Conservation (phyloP, 371 early-diverging fungal genomes). For the Mucor irregularis region DNA sequence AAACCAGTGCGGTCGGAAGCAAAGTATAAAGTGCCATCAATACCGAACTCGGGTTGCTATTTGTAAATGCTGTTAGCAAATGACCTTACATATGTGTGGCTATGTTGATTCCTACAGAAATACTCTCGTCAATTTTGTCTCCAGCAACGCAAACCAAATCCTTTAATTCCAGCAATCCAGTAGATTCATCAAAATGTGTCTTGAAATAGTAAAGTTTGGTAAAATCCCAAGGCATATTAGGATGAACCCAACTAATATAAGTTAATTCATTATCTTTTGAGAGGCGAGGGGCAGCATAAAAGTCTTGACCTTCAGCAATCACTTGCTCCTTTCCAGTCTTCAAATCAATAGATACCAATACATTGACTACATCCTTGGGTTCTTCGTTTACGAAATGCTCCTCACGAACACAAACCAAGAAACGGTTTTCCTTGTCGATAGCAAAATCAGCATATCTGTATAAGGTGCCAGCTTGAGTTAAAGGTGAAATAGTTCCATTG, state of each 20-base stretch:
- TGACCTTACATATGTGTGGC: background rate
- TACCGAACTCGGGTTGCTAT: conserved; percentile 65
- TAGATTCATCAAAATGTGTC: conserved; percentile 16
- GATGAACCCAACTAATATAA: conserved; percentile 72
- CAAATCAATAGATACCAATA: conserved; percentile 57
- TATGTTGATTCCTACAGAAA: conserved; percentile 33
- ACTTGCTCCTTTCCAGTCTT: conserved; percentile 37
- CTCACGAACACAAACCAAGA: conserved; percentile 66
- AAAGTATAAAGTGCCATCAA: conserved; percentile 61
- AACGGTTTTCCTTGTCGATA: conserved; percentile 54
- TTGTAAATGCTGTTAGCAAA: background rate
- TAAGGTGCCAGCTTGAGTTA: conserved; percentile 45
- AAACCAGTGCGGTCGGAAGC: conserved; percentile 69
- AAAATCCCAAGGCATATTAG: conserved; percentile 81
- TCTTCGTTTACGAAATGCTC: conserved; percentile 62
- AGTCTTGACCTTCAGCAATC: conserved; percentile 60
- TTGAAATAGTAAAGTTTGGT: conserved; percentile 58
- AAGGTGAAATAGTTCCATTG: conserved; percentile 34
- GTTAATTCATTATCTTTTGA: conserved; percentile 48
- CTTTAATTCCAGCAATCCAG: conserved; percentile 13
- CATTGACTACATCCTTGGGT: conserved; percentile 61
- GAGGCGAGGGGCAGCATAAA: conserved; percentile 65
- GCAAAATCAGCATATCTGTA: conserved; percentile 66
- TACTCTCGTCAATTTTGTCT: conserved; percentile 52
- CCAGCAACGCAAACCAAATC: conserved; percentile 43